These are phyloP conservation scores for Leccinum fibrillosum DNA, from an alignment of 768 basidiomycete genomes.

Conservation along the genomic window DNA sequence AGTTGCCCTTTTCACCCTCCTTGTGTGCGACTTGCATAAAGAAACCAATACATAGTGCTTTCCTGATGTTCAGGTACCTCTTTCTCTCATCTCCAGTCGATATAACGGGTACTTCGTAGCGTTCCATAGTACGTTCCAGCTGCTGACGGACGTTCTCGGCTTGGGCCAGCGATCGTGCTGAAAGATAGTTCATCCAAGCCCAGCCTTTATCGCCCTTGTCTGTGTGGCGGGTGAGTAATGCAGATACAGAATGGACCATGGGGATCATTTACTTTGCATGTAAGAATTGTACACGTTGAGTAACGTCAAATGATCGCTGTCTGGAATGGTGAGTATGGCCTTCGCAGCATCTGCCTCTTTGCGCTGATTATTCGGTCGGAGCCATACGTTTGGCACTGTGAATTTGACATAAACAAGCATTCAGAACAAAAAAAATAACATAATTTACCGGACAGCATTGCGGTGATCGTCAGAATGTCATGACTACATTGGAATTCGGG, in stretches of 20 bases:
- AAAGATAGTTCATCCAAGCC: conserved; percentile 89
- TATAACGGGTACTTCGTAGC: conserved; percentile 74
- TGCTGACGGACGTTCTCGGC: conserved; percentile 94
- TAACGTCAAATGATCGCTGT: conserved; percentile 94
- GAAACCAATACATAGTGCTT: conserved; percentile 86
- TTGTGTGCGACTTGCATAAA: conserved; percentile 99
- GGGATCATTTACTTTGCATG: conserved; percentile 61
- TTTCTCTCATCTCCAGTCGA: conserved; percentile 67
- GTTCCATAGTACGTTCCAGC: conserved; percentile 88
- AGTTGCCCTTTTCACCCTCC: conserved; percentile 85
- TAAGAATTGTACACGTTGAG: conserved; percentile 97
- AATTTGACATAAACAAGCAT: background rate
- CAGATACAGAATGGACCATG: background rate
- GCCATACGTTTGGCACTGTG: conserved; percentile 85
- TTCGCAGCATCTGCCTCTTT: conserved; percentile 94
- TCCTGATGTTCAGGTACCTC: conserved; percentile 71
- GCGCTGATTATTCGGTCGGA: conserved; percentile 82
- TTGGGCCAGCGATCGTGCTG: conserved; percentile 75
- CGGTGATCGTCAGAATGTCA: conserved; percentile 91
- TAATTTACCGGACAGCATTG: conserved; percentile 86
- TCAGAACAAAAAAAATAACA: background rate
- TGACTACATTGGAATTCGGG: conserved; percentile 96
- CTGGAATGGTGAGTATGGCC: conserved; percentile 81
- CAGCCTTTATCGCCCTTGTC: conserved; percentile 80
- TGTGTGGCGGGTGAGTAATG: conserved; percentile 23